A percentile compares a stretch with the other conserved stretches of the same genome.
phyloP scores from a whole-genome alignment of 805 yeast genomes.

The Wickerhamiella azymoides region DNA sequence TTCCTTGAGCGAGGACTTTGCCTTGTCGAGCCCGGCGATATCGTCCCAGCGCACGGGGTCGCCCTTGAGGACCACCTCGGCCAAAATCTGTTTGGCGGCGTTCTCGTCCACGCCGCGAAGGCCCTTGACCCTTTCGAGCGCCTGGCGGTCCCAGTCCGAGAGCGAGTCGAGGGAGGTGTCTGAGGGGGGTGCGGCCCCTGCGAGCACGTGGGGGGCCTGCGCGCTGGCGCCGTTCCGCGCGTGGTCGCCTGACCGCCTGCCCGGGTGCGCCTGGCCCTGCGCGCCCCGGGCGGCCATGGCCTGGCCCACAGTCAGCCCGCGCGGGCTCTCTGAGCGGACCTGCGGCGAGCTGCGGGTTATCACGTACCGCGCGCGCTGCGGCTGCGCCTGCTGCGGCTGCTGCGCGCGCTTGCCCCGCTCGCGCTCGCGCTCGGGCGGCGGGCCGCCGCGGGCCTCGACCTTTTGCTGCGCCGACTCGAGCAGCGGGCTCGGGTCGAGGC shows the following conservation, averaged over 20 bases:
- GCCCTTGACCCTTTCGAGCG: conserved; percentile 24
- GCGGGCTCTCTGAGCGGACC: conserved; percentile 5
- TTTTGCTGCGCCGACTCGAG: conserved; percentile 3
- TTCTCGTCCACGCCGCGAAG: conserved; percentile 57
- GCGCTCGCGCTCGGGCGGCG: background rate
- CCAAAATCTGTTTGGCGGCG: conserved; percentile 72
- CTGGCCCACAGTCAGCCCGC: background rate
- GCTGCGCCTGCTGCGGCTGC: conserved; percentile 4
- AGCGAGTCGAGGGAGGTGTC: conserved; percentile 2
- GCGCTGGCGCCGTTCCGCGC: background rate
- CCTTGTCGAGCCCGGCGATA: conserved; percentile 81
- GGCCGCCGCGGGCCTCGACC: conserved; percentile 1
- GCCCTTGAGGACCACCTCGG: conserved; percentile 78
- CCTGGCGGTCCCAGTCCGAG: conserved; percentile 25
- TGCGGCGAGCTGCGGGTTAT: conserved; percentile 6
- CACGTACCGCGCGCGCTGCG: conserved; percentile 1
- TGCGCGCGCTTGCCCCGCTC: background rate
- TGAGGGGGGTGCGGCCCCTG: background rate
- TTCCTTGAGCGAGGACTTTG: conserved; percentile 79
- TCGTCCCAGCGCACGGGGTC: conserved; percentile 93
- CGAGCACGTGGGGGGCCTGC: too few species aligned
- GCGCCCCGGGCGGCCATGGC: background rate
- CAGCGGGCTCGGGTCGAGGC: conserved; percentile 6
- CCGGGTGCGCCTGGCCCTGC: background rate
- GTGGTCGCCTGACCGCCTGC: background rate